Percentiles rank a stretch among this genome's conserved stretches.
Evolutionary conservation across 495 filamentous ascomycete genomes (phyloP).

Genomic region (Clavariopsis aquatica): DNA sequence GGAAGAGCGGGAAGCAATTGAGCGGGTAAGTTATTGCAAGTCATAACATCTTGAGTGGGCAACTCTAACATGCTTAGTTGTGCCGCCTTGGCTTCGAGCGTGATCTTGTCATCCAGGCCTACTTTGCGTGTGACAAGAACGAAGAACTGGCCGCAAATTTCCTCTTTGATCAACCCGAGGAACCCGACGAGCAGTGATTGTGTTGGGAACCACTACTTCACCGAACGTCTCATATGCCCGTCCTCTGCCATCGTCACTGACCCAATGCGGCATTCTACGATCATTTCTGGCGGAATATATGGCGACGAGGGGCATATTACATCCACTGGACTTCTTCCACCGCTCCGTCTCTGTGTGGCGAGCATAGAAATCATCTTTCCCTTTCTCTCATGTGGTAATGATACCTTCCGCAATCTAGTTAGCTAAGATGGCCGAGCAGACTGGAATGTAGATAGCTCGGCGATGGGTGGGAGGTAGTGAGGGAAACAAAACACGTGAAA

Average conservation of each 20-base stretch:
- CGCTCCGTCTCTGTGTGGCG: neutral
- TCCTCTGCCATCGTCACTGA: neutral
- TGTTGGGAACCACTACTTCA: neutral
- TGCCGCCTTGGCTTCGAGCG: constrained; percentile 89
- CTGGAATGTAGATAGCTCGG: constrained; percentile 4
- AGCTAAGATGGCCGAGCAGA: neutral
- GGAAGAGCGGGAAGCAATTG: constrained; percentile 94
- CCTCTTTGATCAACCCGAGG: constrained; percentile 93
- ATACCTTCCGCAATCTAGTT: constrained; percentile 5
- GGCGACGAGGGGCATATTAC: neutral
- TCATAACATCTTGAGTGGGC: neutral
- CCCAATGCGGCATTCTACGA: neutral
- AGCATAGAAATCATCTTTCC: neutral
- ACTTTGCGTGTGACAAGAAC: constrained; percentile 99
- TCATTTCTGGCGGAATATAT: neutral
- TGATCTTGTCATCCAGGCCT: constrained; percentile 94
- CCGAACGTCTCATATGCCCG: neutral
- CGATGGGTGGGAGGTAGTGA: neutral
- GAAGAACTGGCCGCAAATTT: constrained; percentile 98
- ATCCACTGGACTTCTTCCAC: neutral
- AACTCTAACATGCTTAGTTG: constrained; percentile 56
- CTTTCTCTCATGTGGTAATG: constrained; percentile 1
- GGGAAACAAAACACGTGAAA: neutral
- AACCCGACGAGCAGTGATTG: constrained; percentile 63
- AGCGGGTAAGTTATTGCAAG: constrained; percentile 68